Conservation (phyloP, 2,329 filamentous ascomycete species). For the Fusarium clavum region DNA sequence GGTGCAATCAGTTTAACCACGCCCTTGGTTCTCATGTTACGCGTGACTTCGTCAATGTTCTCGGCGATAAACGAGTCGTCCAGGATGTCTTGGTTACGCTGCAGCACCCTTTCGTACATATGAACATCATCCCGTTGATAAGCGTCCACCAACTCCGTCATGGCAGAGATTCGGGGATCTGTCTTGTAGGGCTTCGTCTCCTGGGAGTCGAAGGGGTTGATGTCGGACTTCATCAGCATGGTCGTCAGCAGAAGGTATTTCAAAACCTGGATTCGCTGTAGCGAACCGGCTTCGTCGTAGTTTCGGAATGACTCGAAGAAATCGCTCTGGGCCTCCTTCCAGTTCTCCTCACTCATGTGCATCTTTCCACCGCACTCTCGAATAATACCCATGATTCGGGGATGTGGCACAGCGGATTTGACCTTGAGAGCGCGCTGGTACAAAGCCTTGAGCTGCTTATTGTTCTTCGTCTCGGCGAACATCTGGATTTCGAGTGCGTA, state of each 20-base stretch:
- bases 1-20: conserved; percentile 93
- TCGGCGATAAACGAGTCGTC: conserved; percentile 96
- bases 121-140: conserved; percentile 97
- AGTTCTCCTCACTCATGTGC: conserved; percentile 99
- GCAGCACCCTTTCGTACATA: conserved; percentile 87
- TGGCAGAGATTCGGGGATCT: conserved; percentile 92
- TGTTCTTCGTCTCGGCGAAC: conserved; percentile 96
- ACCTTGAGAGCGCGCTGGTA: conserved; percentile 94
- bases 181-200: conserved; percentile 99
- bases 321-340: conserved; percentile 95
- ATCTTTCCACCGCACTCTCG: conserved; percentile 99
- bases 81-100: conserved; percentile 88
- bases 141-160: conserved; percentile 96
- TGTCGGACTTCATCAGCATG: conserved; percentile 98
- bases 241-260: conserved; percentile 97
- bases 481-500: conserved; percentile 99
- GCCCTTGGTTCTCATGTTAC: conserved; percentile 97
- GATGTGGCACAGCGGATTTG: conserved; percentile 96
- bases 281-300: conserved; percentile 96
- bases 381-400: conserved; percentile 99
- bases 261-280: conserved; percentile 95
- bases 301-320: conserved; percentile 99
- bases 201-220: conserved; percentile 98
- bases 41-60: conserved; percentile 98
- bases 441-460: conserved; percentile 92